These are phyloP conservation scores for Fusarium goolgardi DNA, from an alignment of 2,329 filamentous ascomycete species.

Conservation along the genomic window DNA sequence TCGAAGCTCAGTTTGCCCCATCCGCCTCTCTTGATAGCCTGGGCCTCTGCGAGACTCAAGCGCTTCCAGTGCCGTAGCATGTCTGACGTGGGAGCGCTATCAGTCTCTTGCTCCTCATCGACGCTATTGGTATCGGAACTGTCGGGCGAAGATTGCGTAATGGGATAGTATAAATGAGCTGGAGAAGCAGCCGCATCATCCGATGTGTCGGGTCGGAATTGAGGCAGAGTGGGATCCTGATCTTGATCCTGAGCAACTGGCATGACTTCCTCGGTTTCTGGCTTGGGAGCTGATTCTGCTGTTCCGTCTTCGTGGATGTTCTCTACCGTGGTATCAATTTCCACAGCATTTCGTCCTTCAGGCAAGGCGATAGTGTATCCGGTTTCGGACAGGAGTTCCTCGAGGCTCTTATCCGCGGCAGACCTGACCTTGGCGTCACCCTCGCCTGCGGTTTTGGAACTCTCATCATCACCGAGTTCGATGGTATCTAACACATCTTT, in stretches of 20 bases:
- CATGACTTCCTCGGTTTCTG: constrained; percentile 32
- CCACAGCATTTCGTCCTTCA: constrained; percentile 50
- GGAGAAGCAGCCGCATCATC: constrained; percentile 35
- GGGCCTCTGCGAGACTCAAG: constrained; percentile 73
- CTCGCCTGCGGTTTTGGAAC: constrained; percentile 19
- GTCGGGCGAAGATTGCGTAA: constrained; percentile 25
- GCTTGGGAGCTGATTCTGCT: constrained; percentile 21
- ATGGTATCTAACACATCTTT: constrained; percentile 61
- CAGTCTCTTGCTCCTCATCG: constrained; percentile 28
- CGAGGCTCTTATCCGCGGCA: constrained; percentile 45
- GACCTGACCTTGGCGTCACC: constrained; percentile 30
- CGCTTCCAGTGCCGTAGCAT: constrained; percentile 62
- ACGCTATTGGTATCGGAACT: constrained; percentile 2
- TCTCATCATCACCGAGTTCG: constrained; percentile 48
- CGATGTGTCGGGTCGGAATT: constrained; percentile 71
- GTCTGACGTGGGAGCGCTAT: constrained; percentile 43
- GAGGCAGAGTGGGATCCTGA: constrained; percentile 73
- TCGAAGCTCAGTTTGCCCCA: constrained; percentile 80
- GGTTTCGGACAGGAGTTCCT: constrained; percentile 56
- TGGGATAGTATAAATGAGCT: constrained; percentile 39
- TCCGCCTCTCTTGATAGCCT: constrained; percentile 78
- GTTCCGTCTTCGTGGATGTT: constrained; percentile 42
- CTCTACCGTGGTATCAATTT: constrained; percentile 48
- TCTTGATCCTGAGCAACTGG: constrained; percentile 49
- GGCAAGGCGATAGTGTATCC: constrained; percentile 58